Base-by-base conservation (phyloP, 2,329 filamentous ascomycete species). In the Alternaria panax region DNA sequence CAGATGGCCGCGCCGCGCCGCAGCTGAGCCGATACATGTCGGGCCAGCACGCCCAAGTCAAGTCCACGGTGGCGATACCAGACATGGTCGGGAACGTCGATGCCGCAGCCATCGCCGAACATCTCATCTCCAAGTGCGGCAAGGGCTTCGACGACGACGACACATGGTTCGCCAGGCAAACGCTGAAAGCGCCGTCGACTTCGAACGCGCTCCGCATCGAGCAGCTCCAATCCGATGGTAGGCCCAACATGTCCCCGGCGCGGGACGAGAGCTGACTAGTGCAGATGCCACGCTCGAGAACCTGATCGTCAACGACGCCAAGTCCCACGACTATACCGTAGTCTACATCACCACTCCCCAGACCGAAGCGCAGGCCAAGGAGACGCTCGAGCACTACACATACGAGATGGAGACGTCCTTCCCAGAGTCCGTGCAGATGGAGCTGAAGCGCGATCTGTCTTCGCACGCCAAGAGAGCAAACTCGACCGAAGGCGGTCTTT, bases 261-360 rank as follows among this genome's bases (percentile, higher is more conserved):
- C 30, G 11, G 1, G 9, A 46, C 20, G 3, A n/a, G 8, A 16
- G 25, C 59, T 67, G 28, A 71, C 58, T 40, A 20, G 12, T 41
- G 20, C 51, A 75, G 73, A 75, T 54, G 54, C 63, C 20, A 53
- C 53, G 40, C 56, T 75, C 11, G 70, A 71, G 20, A 54, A 67
- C 28, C 59, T 67, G 47, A 64, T 76, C 48, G 48, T 58, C 38
- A 76, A 80, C 27, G 73, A 84, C n/a, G 79, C 81, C n/a, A 74
- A 76, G 24, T 65, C 66, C 27, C 64, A 80, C 12, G 83, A 84
- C 62, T 94, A 91, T 79, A 95, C 92, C 0, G 84, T 97, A 56
- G 81, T 97, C 63, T 92, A 93, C 76, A 85, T 88, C 46, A 91
- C 90, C 7, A 88, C 87, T 0, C 87, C 89, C 1, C 78, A 79